Percentiles rank a stretch among this genome's conserved stretches.
These are phyloP conservation scores for Nosema bombycis DNA, from an alignment of 371 early-diverging fungal species.

Conservation along the genomic window DNA sequence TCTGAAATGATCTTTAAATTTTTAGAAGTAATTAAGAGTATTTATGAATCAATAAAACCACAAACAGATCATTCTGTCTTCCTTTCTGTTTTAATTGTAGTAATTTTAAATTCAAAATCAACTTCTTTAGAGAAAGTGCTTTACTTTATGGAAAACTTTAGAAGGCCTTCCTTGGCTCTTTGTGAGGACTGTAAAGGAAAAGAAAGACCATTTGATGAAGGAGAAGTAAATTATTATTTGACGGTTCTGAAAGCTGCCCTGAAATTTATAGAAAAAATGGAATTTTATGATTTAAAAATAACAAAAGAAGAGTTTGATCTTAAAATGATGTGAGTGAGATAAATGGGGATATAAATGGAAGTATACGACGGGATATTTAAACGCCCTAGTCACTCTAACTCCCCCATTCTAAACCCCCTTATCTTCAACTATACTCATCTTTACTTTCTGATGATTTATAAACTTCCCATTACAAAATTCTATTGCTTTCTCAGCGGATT, in stretches of 20 bases:
- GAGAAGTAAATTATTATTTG: conserved; percentile 49
- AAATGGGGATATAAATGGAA: not conserved
- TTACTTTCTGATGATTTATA: too few relatives aligned
- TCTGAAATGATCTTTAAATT: too few relatives aligned
- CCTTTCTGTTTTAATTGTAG: conserved; percentile 25
- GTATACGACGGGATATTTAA: too few relatives aligned
- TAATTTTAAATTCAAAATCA: not conserved
- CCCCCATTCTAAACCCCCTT: too few relatives aligned
- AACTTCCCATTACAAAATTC: too few relatives aligned
- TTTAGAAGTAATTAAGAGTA: too few relatives aligned
- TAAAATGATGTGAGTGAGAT: conserved; percentile 10
- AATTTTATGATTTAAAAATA: conserved; percentile 53
- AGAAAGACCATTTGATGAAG: conserved; percentile 1
- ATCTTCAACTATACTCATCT: too few relatives aligned
- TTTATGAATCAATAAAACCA: too few relatives aligned
- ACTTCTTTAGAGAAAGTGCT: conserved; percentile 38
- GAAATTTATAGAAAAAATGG: conserved; percentile 52
- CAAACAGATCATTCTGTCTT: too few relatives aligned
- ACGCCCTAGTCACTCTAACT: too few relatives aligned
- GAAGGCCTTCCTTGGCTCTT: conserved; percentile 6
- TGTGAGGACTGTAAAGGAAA: too few relatives aligned
- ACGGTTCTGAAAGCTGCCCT: conserved; percentile 34
- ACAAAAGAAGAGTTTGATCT: conserved; percentile 41
- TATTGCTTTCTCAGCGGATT: too few relatives aligned
- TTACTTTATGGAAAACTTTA: conserved; percentile 22